Evolutionary conservation across 2,329 filamentous ascomycete genomes (phyloP).

Genomic region (Thermothelomyces thermophilus): DNA sequence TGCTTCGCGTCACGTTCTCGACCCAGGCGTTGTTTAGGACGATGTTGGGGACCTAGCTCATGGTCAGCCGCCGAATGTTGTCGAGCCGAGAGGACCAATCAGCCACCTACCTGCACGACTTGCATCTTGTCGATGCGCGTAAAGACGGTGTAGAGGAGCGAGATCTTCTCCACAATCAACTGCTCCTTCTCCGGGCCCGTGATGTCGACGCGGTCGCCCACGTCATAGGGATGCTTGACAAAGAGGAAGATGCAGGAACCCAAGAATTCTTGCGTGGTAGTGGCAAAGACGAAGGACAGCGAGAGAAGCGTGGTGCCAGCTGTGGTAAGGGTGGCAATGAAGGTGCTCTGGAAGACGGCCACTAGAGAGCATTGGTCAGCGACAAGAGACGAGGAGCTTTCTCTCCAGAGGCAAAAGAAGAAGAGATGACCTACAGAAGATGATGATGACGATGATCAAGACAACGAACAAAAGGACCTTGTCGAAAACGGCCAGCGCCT

Average conservation of each 20-base stretch:
- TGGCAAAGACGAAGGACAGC: constrained; percentile 92
- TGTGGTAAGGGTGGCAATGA: constrained; percentile 78
- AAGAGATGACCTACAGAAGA: constrained; percentile 56
- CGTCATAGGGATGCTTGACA: constrained; percentile 96
- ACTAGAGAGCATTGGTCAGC: constrained; percentile 39
- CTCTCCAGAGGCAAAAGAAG: not conserved
- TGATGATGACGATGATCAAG: constrained; percentile 71
- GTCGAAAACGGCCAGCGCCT: constrained; percentile 87
- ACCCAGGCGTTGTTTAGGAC: constrained; percentile 89
- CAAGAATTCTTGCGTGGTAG: constrained; percentile 89
- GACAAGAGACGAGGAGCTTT: not conserved
- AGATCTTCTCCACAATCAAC: constrained; percentile 87
- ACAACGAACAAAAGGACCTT: constrained; percentile 77
- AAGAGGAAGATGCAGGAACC: constrained; percentile 98
- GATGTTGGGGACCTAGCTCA: constrained; percentile 83
- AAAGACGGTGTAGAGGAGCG: constrained; percentile 88
- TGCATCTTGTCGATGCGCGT: constrained; percentile 76
- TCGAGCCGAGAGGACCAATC: not conserved
- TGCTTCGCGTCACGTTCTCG: constrained; percentile 86
- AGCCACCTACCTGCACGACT: constrained; percentile 46
- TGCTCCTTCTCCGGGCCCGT: constrained; percentile 48
- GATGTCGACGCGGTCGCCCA: constrained; percentile 89
- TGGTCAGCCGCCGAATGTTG: not conserved
- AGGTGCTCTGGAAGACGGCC: constrained; percentile 80
- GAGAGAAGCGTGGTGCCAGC: constrained; percentile 89